Base-by-base conservation (phyloP, 1,139 yeast species). In the Meyerozyma elateridarum region DNA sequence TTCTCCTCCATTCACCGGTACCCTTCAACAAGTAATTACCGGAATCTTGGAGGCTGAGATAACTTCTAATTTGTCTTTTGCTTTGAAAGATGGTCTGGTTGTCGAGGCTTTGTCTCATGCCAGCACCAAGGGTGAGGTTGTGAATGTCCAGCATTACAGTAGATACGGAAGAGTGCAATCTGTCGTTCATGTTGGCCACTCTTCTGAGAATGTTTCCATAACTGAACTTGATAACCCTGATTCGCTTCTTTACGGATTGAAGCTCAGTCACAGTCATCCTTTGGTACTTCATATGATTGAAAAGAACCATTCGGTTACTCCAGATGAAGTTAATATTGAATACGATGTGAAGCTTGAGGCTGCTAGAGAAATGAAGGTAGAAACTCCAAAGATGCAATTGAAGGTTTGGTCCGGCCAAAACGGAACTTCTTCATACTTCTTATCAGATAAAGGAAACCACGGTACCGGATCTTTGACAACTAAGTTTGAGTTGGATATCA, bases 401-500 rank as follows among this genome's bases (percentile, higher is more conserved):
- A 49, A 54, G 16, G 41, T 44, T 2, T 35, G 37, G n/a, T 33
- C 48, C 12, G 34, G 32, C 4, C 70, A 65, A 41, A 54, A 58
- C 37, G 84, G 83, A 20, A 60, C 74, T 1, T 73, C 83, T 0
- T 41, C 42, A 5, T 76, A 59, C 41, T 54, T 63, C 2, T 35
- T 74, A 4, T 51, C 74, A 3, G 66, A 73, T 9, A 37, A 44
- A 7, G 80, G 81, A 1, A 76, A 76, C 44, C 60, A 64, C 44
- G 84, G 83, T 0, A 41, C 46, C 27, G 83, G 79, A 2, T 42
- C 56, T 2, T 48, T 58, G 27, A 44, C 42, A 3, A 61, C 76
- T 12, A 62, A 61, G 37, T 73, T 61, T 51, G 58, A 51, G 34
- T 52, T 54, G 39, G 52, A 53, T 4, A 51, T 61, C 12, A 43